Evolutionary conservation across 345 rosid genomes (phyloP), one percentile per base, ranked within the genome.

Genomic region (Excoecaria agallocha): DNA sequence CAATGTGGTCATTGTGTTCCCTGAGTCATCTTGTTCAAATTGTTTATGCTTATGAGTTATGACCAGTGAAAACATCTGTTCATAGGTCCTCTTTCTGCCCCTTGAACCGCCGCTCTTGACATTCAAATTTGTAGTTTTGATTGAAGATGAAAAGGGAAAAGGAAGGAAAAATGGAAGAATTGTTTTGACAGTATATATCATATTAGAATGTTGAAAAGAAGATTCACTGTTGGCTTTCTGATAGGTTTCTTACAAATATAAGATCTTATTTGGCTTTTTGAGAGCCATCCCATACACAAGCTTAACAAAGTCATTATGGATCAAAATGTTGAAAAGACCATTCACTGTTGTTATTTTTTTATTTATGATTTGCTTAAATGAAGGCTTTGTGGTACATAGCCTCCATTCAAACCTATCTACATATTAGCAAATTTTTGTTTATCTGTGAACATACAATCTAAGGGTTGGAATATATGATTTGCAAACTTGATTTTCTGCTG

Each of bases 121-220:
- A 11, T n/a, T 5, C 1, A 24, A 43, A 66, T 25, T 24, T 55
- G 19, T 57, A 35, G 38, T 10, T 35, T 67, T 5, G 2, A 12
- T 38, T 22, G 16, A 2, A n/a, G 50, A 24, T 25, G 7, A 58
- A 58, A 19, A 35, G 48, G 41, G 9, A 17, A 60, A 46, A 49
- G 49, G 49, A 38, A 71, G 60, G 45, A n/a, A 58, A 30, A 17
- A n/a, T 66, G 65, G 16, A 70, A 48, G 24, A 71, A 52, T 73
- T 19, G 20, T 43, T 58, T 12, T 24, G 45, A 37, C n/a, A 67
- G n/a, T 16, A 12, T 50, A 67, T 59, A 46, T 41, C 22, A 35
- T 58, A 17, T 50, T 56, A 57, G 25, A 66, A 30, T 30, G 30
- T 30, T 30, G 30, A 30, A 30, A 30, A 30, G 30, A 30, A 30